Conservation (phyloP, 768 basidiomycete genomes). For the Lenzites betulinus region DNA sequence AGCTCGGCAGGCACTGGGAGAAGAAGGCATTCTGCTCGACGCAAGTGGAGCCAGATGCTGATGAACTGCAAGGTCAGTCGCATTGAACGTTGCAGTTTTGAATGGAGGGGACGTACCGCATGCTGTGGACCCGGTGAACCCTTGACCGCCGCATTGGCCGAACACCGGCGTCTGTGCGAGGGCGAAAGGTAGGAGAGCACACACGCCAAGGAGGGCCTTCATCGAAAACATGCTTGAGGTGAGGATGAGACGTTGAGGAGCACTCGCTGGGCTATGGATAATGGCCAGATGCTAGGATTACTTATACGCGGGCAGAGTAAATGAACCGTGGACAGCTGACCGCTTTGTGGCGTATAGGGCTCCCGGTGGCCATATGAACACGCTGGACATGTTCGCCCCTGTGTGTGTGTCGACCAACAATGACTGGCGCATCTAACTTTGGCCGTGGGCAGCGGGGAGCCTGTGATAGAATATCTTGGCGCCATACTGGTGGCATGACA, state of each 20-base stretch:
- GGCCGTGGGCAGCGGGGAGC: background rate
- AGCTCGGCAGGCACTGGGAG: slow-evolving; percentile 2
- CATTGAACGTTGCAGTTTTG: no score
- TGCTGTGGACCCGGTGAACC: slow-evolving; percentile 17
- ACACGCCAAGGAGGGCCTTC: background rate
- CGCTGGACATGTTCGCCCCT: background rate
- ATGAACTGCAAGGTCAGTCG: no score
- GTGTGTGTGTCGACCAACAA: background rate
- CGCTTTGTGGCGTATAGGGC: no score
- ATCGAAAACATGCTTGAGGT: background rate
- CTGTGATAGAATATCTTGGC: no score
- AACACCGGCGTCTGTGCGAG: slow-evolving; percentile 22
- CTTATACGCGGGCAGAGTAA: no score
- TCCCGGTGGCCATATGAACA: background rate
- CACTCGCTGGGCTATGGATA: no score
- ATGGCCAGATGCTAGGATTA: no score
- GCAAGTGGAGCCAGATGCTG: slow-evolving; percentile 41
- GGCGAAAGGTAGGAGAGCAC: background rate
- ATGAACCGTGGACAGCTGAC: background rate
- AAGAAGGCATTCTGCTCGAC: slow-evolving; percentile 6
- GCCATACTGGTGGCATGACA: no score
- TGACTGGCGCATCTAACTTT: background rate
- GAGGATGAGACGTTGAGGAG: no score
- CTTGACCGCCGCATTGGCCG: slow-evolving; percentile 19
- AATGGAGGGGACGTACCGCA: slow-evolving; percentile 20